A percentile compares a stretch with the other conserved stretches of the same genome.
These are phyloP conservation scores for Tribonema minus DNA, from an alignment of 108 stramenopile species.

Conservation along the genomic window DNA sequence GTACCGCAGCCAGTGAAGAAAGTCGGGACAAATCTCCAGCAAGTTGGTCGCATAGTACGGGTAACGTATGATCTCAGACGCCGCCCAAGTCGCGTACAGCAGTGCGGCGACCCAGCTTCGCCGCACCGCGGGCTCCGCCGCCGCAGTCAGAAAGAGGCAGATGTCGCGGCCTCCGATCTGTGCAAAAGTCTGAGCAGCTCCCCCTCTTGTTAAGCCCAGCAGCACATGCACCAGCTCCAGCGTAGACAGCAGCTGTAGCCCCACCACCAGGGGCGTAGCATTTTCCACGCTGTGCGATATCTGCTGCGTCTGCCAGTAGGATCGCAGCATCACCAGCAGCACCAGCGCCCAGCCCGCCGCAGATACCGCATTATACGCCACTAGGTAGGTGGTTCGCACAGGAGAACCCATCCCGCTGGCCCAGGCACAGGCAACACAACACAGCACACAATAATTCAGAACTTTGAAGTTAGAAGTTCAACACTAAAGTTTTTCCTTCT, in stretches of 20 bases:
- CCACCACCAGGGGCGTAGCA: background rate
- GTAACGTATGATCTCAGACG: slow-evolving; percentile 34
- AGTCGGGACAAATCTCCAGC: slow-evolving; percentile 12
- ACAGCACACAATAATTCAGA: too few species aligned
- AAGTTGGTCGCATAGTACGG: slow-evolving; percentile 24
- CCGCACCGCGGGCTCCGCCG: background rate
- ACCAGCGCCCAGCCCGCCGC: background rate
- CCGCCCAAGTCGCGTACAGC: slow-evolving; percentile 30
- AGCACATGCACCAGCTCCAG: slow-evolving; percentile 30
- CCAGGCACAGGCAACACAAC: too few species aligned
- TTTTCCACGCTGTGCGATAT: background rate
- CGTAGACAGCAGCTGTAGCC: slow-evolving; percentile 32
- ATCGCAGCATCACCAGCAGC: background rate
- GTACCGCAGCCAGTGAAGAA: slow-evolving; percentile 38
- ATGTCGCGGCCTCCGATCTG: slow-evolving; percentile 24
- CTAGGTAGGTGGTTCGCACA: background rate
- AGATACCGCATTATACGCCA: background rate
- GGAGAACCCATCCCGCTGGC: background rate
- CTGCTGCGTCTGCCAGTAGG: background rate
- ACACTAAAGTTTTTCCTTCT: too few species aligned
- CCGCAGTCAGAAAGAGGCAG: slow-evolving; percentile 8
- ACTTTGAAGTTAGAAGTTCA: too few species aligned
- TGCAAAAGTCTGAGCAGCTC: background rate
- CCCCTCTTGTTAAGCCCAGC: background rate
- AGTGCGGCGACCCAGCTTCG: slow-evolving; percentile 10